These are phyloP conservation scores for Chalciporus pseudorubinellus DNA, from an alignment of 768 basidiomycete genomes.

Conservation along the genomic window DNA sequence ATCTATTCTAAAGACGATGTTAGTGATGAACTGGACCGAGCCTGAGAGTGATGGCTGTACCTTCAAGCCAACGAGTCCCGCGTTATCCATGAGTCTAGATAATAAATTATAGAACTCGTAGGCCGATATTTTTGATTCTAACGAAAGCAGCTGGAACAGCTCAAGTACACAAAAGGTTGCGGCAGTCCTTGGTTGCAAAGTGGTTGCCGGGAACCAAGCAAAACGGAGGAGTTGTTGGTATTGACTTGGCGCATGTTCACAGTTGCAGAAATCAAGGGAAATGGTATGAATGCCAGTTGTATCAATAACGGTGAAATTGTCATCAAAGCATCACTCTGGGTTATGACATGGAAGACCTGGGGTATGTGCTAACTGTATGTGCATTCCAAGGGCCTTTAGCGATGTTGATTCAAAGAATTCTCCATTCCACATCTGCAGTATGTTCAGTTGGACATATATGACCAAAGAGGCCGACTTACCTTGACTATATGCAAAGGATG, in stretches of 20 bases:
- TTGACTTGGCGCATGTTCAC: background rate
- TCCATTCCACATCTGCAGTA: no score
- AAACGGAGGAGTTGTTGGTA: background rate
- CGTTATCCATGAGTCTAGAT: background rate
- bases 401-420: background rate
- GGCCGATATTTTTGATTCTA: background rate
- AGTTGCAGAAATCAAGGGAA: background rate
- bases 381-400: background rate
- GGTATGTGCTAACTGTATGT: background rate
- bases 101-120: background rate
- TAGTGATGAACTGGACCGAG: no score
- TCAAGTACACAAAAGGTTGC: background rate
- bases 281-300: background rate
- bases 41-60: no score
- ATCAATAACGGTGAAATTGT: background rate
- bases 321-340: background rate
- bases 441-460: no score
- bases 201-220: background rate
- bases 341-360: background rate
- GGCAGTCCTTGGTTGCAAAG: background rate
- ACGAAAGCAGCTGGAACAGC: background rate
- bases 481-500: conserved; percentile 3
- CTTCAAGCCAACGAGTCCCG: background rate
- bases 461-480: no score
- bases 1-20: background rate